Percentiles rank a stretch among this genome's conserved stretches.
Conservation (phyloP, 371 early-diverging fungal species). For the Lichtheimia ramosa region DNA sequence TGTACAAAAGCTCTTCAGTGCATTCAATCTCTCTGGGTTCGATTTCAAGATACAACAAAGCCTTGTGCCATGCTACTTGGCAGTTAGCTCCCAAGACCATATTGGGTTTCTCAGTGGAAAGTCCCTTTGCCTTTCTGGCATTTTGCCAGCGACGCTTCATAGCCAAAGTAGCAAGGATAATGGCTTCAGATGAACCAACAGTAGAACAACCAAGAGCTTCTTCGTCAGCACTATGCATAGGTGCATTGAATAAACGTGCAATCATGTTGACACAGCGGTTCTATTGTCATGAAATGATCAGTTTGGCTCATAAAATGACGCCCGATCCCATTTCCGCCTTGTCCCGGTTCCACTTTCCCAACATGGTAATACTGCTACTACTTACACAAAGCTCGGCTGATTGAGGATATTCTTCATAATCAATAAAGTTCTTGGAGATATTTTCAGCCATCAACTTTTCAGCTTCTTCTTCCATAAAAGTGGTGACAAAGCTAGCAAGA, state of each 20-base stretch:
- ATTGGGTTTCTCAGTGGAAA: slow-evolving; percentile 66
- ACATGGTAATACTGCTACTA: not conserved
- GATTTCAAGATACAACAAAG: slow-evolving; percentile 56
- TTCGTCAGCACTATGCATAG: slow-evolving; percentile 29
- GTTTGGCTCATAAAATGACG: too few species aligned
- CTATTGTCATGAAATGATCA: slow-evolving; percentile 36
- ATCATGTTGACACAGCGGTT: slow-evolving; percentile 73
- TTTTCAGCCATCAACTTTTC: slow-evolving; percentile 71
- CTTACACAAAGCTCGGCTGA: slow-evolving; percentile 47
- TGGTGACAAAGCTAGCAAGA: slow-evolving; percentile 73
- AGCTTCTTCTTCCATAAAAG: slow-evolving; percentile 61
- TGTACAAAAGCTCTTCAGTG: slow-evolving; percentile 50
- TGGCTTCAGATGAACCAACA: slow-evolving; percentile 75
- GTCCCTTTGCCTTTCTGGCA: slow-evolving; percentile 50
- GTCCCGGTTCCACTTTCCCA: not conserved
- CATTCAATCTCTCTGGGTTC: slow-evolving; percentile 59
- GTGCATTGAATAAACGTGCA: slow-evolving; percentile 64
- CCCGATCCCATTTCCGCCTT: not conserved
- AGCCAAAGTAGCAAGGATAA: slow-evolving; percentile 69
- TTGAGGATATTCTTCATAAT: slow-evolving; percentile 71
- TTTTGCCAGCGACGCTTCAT: slow-evolving; percentile 74
- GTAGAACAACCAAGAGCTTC: slow-evolving; percentile 64
- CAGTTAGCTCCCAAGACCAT: slow-evolving; percentile 71
- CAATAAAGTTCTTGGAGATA: slow-evolving; percentile 70
- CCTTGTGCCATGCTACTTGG: slow-evolving; percentile 62